Evolutionary conservation across 305 asterid species (phyloP).

Genomic region (Solanum chacoense): DNA sequence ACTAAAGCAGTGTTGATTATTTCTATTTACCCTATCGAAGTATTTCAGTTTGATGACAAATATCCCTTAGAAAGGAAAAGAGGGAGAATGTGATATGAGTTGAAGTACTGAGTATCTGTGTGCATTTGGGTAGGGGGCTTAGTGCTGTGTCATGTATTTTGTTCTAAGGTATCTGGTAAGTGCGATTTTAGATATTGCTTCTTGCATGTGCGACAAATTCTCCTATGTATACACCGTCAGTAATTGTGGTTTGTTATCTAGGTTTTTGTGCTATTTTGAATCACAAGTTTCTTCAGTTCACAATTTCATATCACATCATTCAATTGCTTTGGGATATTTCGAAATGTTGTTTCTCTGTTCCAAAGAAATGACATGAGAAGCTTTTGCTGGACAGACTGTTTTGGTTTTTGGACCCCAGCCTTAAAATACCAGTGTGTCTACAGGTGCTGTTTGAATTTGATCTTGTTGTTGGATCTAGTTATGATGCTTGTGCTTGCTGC

Average conservation of each 20-base stretch:
- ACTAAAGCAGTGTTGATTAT: neutral
- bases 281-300: neutral
- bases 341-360: neutral
- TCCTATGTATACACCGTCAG: neutral
- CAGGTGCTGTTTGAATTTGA: neutral
- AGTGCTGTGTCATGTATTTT: neutral
- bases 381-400: neutral
- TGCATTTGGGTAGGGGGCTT: neutral
- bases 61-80: neutral
- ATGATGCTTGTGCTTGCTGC: neutral
- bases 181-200: neutral
- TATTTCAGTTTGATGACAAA: neutral
- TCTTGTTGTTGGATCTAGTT: neutral
- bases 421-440: neutral
- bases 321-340: neutral
- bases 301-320: neutral
- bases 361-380: neutral
- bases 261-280: neutral
- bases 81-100: neutral
- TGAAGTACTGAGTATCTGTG: neutral
- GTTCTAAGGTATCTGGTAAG: neutral
- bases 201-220: neutral
- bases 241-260: neutral
- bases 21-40: neutral
- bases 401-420: neutral